These are phyloP conservation scores for Scheffersomyces quercinus DNA, from an alignment of 1,139 yeast species.

Conservation along the genomic window DNA sequence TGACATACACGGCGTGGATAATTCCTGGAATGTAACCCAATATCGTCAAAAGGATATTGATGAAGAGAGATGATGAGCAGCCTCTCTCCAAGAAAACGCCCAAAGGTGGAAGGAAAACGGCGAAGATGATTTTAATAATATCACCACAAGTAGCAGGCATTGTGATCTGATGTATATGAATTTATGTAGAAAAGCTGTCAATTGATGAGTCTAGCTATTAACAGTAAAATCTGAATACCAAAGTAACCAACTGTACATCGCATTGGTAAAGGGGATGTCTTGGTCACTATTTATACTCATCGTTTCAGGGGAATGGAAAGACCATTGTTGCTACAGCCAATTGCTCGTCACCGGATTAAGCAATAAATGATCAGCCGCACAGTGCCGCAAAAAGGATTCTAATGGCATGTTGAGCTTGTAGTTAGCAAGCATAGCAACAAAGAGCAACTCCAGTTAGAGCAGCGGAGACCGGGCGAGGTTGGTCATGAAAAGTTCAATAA, in stretches of 20 bases:
- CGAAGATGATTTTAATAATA: conserved; percentile 61
- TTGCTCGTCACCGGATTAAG: no score
- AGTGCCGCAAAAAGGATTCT: no score
- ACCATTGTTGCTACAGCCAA: background rate
- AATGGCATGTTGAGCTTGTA: no score
- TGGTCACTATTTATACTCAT: background rate
- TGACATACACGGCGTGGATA: conserved; percentile 63
- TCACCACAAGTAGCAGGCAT: conserved; percentile 58
- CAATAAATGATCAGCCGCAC: no score
- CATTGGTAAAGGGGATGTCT: background rate
- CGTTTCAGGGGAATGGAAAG: background rate
- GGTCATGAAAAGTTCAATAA: no score
- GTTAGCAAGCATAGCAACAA: no score
- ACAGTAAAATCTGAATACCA: background rate
- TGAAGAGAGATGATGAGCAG: conserved; percentile 53
- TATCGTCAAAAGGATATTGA: conserved; percentile 60
- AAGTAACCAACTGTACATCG: background rate
- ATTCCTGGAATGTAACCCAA: conserved; percentile 70
- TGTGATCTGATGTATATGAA: conserved; percentile 4
- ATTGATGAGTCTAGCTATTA: background rate
- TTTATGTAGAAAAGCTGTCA: background rate
- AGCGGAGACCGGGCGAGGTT: no score
- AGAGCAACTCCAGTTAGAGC: no score
- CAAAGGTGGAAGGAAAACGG: conserved; percentile 68
- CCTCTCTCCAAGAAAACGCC: conserved; percentile 77